phyloP scores from a whole-genome alignment of 2,329 filamentous ascomycete species.

The Trichoderma harzianum region DNA sequence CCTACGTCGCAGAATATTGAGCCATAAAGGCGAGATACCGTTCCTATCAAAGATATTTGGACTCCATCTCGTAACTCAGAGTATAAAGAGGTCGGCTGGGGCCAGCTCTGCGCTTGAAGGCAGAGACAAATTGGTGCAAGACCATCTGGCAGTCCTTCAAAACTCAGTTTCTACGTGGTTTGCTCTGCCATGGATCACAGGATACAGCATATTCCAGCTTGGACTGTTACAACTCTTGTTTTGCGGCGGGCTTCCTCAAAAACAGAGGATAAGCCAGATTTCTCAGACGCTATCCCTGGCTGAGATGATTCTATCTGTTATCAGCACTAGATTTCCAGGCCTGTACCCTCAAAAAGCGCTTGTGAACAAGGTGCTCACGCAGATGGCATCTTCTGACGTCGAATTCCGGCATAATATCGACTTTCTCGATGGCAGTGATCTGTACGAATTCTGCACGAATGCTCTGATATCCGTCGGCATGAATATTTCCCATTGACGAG shows the following conservation, averaged over 20 bases:
- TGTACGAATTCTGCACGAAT: constrained; percentile 7
- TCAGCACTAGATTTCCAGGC: constrained; percentile 4
- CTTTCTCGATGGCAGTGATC: constrained; percentile 9
- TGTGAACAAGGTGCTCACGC: neutral
- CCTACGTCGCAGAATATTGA: neutral
- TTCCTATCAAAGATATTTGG: neutral
- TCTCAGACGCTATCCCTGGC: neutral
- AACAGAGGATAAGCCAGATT: neutral
- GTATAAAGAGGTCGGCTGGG: neutral
- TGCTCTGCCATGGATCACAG: constrained; percentile 5
- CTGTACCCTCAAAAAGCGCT: neutral
- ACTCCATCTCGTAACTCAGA: neutral
- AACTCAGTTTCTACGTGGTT: neutral
- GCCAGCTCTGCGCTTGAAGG: neutral
- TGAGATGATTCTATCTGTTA: neutral
- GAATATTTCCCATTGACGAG: neutral
- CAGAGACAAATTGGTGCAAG: neutral
- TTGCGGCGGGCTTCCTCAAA: neutral
- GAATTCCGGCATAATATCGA: neutral
- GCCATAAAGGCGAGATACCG: neutral
- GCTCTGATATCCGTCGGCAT: neutral
- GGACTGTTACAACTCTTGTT: neutral
- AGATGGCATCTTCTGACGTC: neutral
- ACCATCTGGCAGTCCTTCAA: neutral
- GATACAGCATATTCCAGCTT: constrained; percentile 13